Conservation (phyloP, 1,284 basidiomycete species). For the Rhodotorula sp. region DNA sequence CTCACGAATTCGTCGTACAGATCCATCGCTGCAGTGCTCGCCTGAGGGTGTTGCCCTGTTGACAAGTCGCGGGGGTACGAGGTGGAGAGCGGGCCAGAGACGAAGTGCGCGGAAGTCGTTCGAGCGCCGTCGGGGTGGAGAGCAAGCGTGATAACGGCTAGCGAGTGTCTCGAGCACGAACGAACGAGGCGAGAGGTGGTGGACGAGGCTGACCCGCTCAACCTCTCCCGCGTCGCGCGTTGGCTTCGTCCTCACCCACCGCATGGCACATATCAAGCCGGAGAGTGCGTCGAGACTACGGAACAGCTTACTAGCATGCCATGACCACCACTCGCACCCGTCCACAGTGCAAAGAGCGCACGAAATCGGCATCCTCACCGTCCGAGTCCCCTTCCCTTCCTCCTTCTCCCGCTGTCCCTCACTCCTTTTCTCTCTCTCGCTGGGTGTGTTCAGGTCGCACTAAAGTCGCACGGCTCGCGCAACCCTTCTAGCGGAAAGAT, state of each 20-base stretch:
- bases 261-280: background rate
- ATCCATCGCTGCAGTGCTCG: background rate
- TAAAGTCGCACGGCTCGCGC: conserved; percentile 23
- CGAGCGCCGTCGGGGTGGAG: background rate
- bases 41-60: too few relatives aligned
- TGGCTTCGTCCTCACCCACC: too few relatives aligned
- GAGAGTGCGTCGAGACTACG: background rate
- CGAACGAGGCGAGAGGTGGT: background rate
- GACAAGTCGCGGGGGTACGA: too few relatives aligned
- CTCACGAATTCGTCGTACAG: conserved; percentile 24
- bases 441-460: conserved; percentile 20
- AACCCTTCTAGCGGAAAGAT: background rate
- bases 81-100: too few relatives aligned
- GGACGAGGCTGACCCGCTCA: background rate
- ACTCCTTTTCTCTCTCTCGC: background rate
- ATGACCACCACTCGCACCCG: background rate
- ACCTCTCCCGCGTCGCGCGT: too few relatives aligned
- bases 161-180: too few relatives aligned
- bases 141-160: background rate
- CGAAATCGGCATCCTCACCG: conserved; percentile 24
- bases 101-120: background rate
- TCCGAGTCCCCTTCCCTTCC: background rate
- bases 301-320: too few relatives aligned
- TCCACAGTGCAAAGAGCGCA: conserved; percentile 15
- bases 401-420: background rate